phyloP scores from a whole-genome alignment of 495 filamentous ascomycete species.

The Letharia columbiana region DNA sequence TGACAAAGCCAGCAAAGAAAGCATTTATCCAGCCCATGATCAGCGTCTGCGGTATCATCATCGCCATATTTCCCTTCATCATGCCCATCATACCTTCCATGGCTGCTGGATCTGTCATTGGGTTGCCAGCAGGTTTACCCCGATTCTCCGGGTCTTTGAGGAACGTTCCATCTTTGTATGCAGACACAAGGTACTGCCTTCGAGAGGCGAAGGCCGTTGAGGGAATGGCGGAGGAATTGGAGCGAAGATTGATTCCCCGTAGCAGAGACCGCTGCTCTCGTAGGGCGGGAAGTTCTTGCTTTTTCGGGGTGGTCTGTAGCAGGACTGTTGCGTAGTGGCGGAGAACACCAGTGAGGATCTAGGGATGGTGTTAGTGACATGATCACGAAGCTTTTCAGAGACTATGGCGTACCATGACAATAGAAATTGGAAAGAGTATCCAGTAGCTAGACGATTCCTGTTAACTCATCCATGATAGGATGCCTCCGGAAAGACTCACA shows the following conservation, averaged over 20 bases:
- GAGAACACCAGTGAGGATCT: conserved; percentile 91
- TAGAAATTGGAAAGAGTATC: conserved; percentile 93
- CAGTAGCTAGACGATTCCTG: conserved; percentile 60
- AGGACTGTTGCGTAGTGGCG: conserved; percentile 91
- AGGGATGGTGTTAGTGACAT: conserved; percentile 12
- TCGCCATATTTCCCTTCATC: conserved; percentile 99
- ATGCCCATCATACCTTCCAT: conserved; percentile 99
- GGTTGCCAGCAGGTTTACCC: conserved; percentile 84
- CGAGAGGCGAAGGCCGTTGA: conserved; percentile 65
- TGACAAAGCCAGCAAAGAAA: conserved; percentile 95
- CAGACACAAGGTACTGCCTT: conserved; percentile 68
- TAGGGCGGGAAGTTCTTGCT: conserved; percentile 62
- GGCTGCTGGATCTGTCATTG: conserved; percentile 90
- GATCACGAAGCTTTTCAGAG: background rate
- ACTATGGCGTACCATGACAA: conserved; percentile 71
- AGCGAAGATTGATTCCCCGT: conserved; percentile 76
- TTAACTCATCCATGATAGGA: background rate
- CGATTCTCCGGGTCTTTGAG: conserved; percentile 79
- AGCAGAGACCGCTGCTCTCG: conserved; percentile 83
- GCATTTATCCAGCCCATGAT: conserved; percentile 99
- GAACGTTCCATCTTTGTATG: conserved; percentile 76
- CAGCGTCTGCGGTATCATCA: conserved; percentile 97
- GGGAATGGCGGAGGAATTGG: conserved; percentile 66
- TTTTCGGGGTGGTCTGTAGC: conserved; percentile 79
- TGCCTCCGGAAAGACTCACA: conserved; percentile 47